Base-by-base conservation (phyloP, 2,329 filamentous ascomycete genomes). In the Coniella vitis region DNA sequence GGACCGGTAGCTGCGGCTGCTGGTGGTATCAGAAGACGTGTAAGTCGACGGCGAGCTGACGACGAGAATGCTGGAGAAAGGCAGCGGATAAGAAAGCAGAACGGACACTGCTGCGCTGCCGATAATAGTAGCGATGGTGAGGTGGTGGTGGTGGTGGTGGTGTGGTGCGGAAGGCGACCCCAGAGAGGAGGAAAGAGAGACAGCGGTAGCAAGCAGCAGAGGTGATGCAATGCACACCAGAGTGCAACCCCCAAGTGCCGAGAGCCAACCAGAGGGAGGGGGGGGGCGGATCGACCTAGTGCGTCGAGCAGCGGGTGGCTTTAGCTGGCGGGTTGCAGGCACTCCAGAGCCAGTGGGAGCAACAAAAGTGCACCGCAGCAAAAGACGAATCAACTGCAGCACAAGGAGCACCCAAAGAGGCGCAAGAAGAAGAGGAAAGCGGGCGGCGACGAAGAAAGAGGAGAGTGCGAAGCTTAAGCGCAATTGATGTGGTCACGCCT, bases 301-400 rank as follows among this genome's bases (percentile, higher is more conserved):
- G 35, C 25, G 45, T 37, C 25, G 37, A 46, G 44, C 38, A 36
- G 44, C 29, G 47, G 51, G 36, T 53, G 35, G 25, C 25, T 29
- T 35, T 35, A n/a, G n/a, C n/a, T n/a, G 44, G 39, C 19, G 44
- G 37, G 17, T 22, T 40, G 25, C 25, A 29, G 25, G 25, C 25
- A 9, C 22, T 29, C n/a, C 25, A 13, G 16, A 14, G 13, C 32
- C 16, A 34, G 32, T n/a, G n/a, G 32, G 32, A 35, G 19, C 19
- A 25, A 19, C 32, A 37, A 14, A 16, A 22, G 19, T 12, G 19
- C n/a, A 13, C 40, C 14, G 4, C 4, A 21, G 7, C 17, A 19
- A 39, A n/a, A 29, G 25, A 29, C 25, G 25, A 29, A 5, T 5
- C 25, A 10, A 10, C 25, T 5, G 25, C 25, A 29, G 25, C 25